phyloP scores from a whole-genome alignment of 495 filamentous ascomycete species.

The Cercophora newfieldiana region DNA sequence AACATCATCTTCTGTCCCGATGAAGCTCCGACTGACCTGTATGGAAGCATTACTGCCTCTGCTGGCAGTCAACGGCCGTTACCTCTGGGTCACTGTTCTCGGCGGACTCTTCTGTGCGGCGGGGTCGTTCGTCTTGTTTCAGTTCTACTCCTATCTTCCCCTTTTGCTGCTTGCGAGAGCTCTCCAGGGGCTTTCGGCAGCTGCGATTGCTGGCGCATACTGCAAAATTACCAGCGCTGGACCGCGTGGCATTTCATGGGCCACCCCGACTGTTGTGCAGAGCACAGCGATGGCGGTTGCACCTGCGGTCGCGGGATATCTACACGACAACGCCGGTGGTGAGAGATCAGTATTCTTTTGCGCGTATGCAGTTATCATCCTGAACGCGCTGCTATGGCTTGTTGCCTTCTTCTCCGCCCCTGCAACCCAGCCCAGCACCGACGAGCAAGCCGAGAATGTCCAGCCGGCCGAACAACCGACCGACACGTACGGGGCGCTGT shows the following conservation, averaged over 20 bases:
- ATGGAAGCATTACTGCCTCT: slow-evolving; percentile 29
- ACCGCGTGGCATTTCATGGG: slow-evolving; percentile 10
- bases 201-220: slow-evolving; percentile 23
- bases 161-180: slow-evolving; percentile 27
- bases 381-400: slow-evolving; percentile 19
- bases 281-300: slow-evolving; percentile 26
- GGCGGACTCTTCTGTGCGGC: slow-evolving; percentile 25
- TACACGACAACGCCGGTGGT: slow-evolving; percentile 19
- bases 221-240: slow-evolving; percentile 15
- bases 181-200: slow-evolving; percentile 30
- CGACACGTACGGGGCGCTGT: slow-evolving; percentile 27
- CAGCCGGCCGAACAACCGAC: neutral
- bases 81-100: slow-evolving; percentile 16
- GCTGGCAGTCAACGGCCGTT: slow-evolving; percentile 18
- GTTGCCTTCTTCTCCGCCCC: slow-evolving; percentile 10
- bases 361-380: slow-evolving; percentile 26
- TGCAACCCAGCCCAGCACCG: too few species aligned
- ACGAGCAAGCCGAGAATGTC: neutral
- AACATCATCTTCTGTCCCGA: neutral
- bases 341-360: slow-evolving; percentile 25
- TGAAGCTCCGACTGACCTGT: neutral
- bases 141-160: slow-evolving; percentile 19
- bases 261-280: slow-evolving; percentile 28
- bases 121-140: slow-evolving; percentile 26
- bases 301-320: slow-evolving; percentile 21